phyloP scores from a whole-genome alignment of 768 basidiomycete species.

The Lyophyllum shimeji region DNA sequence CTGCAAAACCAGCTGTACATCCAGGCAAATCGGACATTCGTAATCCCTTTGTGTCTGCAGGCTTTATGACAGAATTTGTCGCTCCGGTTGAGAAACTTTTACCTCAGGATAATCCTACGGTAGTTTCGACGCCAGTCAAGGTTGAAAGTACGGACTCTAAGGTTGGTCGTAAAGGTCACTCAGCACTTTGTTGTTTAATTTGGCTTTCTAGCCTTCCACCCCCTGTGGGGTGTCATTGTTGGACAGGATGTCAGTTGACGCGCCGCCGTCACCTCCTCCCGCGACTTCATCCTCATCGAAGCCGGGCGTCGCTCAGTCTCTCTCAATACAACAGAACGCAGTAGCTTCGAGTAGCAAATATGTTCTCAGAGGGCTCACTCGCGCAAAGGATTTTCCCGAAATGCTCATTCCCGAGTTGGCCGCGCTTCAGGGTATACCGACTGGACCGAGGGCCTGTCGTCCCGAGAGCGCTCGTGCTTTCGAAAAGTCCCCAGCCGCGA shows the following conservation, averaged over 20 bases:
- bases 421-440: too few relatives aligned
- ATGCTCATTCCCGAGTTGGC: too few relatives aligned
- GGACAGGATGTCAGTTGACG: background rate
- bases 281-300: background rate
- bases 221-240: background rate
- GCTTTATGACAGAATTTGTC: constrained; percentile 46
- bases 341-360: constrained; percentile 39
- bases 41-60: constrained; percentile 53
- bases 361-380: constrained; percentile 14
- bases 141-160: background rate
- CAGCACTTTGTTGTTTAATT: background rate
- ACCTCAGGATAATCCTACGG: background rate
- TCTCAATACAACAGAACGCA: constrained; percentile 21
- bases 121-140: background rate
- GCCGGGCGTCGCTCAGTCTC: background rate
- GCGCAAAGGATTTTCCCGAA: too few relatives aligned
- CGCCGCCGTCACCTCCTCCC: background rate
- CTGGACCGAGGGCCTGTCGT: constrained; percentile 1
- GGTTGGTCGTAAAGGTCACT: constrained; percentile 5
- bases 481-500: constrained; percentile 18
- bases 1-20: background rate
- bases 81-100: constrained; percentile 11
- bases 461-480: constrained; percentile 19
- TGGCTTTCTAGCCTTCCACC: background rate
- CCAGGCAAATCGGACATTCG: constrained; percentile 19